Base-by-base conservation (phyloP, 129 eudicot genomes). In the Erigeron canadensis region DNA sequence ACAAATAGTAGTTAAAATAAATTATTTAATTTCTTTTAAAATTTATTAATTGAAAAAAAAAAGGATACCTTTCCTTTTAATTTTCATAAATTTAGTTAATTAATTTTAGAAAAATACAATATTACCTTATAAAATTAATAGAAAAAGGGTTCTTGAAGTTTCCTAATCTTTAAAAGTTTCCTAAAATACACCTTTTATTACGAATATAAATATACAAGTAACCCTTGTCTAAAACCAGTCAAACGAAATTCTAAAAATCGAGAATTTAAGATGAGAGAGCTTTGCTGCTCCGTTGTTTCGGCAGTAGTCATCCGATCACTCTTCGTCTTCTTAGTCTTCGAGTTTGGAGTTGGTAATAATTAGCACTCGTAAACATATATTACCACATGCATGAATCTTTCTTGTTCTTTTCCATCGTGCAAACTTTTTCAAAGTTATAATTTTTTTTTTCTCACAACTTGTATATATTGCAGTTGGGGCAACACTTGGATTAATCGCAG, bases 191-290 rank as follows among this genome's bases (percentile, higher is more conserved):
- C n/a, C n/a, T n/a, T n/a, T n/a, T n/a, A n/a, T n/a, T n/a, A n/a
- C n/a, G n/a, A n/a, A n/a, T n/a, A 47, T 8, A 47, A 4, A 67
- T 38, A 28, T 7, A 67, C 23, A 48, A 22, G 4, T 13, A 67
- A 48, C 19, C 21, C 15, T 41, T 21, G 11, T 69, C 73, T 47
- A n/a, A n/a, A 72, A 43, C 58, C 23, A 58, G 21, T 72, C 34
- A 10, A n/a, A 21, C 5, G 47, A 19, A 71, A 44, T 5, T 55
- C 45, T 22, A 46, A 59, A 44, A 22, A 5, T 16, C n/a, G n/a
- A n/a, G n/a, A n/a, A n/a, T n/a, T n/a, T n/a, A 72, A 71, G 41
- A 72, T 72, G 76, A 72, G 67, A 72, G 76, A 72, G 59, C 10
- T 23, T 71, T 71, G 67, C 41, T 71, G 67, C 67, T 42, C 67